Base-by-base conservation (phyloP, 2,329 filamentous ascomycete genomes). In the Colletotrichum tropicicola region DNA sequence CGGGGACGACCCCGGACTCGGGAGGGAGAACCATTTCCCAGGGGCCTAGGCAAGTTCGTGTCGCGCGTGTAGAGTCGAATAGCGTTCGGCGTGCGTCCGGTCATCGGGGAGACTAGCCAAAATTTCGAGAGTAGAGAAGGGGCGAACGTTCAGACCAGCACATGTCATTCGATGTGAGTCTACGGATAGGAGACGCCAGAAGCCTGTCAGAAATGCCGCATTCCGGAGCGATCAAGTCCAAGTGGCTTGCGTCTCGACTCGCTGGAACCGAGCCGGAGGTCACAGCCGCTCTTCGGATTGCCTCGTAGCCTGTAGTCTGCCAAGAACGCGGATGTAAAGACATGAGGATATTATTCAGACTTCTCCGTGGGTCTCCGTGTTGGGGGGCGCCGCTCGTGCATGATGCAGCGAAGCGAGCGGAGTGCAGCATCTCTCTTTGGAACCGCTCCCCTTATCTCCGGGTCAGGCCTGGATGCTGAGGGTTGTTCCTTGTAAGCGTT, bases 331-430 rank as follows among this genome's bases (percentile, higher is more conserved):
- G 48, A 59, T 37, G 60, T 30, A 43, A 35, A 59, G 56, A 65
- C 61, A 61, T 30, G 56, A 61, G n/a, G 61, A 55, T 65, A 61
- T 65, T 65, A 65, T 60, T 65, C 55, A 65, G 19, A 55, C 17
- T 48, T 53, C 49, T 55, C 43, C 49, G 61, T 61, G 61, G 48
- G 43, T 61, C 61, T 61, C 60, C 60, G 60, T 17, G 21, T 43
- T n/a, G 8, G 25, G 21, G 48, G 43, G 21, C 17, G 9, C 47
- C 30, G 45, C 13, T 30, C 25, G 47, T 64, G 60, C 55, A 59
- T 64, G 35, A 52, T 48, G 60, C 60, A 48, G 43, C 44, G 4
- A 51, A 51, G 45, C 56, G 41, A 27, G 45, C 56, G 41, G 30
- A 39, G 43, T 39, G 28, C 43, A 45, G 28, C 17, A 21, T 12